Base-by-base conservation (phyloP, 345 rosid genomes). In the Rhizophora mangle region DNA sequence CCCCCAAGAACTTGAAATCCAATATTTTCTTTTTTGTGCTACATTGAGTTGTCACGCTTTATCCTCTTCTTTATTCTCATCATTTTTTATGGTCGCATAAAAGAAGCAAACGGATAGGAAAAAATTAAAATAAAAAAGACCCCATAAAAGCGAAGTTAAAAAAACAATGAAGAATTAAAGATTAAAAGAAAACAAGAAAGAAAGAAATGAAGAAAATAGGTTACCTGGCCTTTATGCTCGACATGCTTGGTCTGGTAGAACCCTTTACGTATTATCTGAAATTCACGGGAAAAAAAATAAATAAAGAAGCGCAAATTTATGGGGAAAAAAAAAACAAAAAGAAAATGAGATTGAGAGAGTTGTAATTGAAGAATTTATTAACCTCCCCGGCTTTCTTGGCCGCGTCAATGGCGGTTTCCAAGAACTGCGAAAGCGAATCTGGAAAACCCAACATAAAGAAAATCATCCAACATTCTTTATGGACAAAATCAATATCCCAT, bases 141-240 rank as follows among this genome's bases (percentile, higher is more conserved):
- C 11, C 43, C 49, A 43, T 43, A 43, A 13, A 43, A 43, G 49
- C 18, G 11, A 29, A 21, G 21, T 63, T 63, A 10, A 5, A 6
- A 6, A 3, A 24, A 5, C 4, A 64, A 22, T 26, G 6, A 20
- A 29, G 8, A 46, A 39, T 8, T 1, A 8, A 6, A 54, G 46
- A n/a, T 19, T 2, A 19, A 30, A 74, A 11, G 49, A 15, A 24
- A 39, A 29, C 26, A 8, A 3, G 21, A 19, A 10, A 52, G 9
- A 47, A 51, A 58, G 51, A 58, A 18, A n/a, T 29, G 34, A 37
- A 64, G 47, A 59, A 21, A 60, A 21, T 64, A n/a, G 58, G 22
- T 67, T 68, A 95, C 99, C 93, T 78, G 82, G 76, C 99, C 97
- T 74, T 95, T 92, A 71, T 92, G 96, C 85, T 95, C 97, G 52